Evolutionary conservation across 768 basidiomycete species (phyloP).

Genomic region (Collybia sordida): DNA sequence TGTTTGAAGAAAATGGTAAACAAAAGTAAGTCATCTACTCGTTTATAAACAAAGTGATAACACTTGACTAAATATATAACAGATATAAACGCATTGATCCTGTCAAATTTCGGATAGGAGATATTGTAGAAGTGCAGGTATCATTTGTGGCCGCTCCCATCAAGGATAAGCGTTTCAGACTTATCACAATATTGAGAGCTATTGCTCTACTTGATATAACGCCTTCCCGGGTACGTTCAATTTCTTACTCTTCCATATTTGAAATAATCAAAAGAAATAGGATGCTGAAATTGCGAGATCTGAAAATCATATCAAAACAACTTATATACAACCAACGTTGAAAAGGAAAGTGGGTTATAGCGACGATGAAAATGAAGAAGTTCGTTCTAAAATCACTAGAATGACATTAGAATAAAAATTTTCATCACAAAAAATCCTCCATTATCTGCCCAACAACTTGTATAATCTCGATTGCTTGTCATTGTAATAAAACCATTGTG

Average conservation of each 20-base stretch:
- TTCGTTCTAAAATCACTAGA: too few relatives aligned
- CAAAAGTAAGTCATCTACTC: neutral
- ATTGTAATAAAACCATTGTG: too few relatives aligned
- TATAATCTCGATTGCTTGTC: too few relatives aligned
- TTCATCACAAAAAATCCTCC: too few relatives aligned
- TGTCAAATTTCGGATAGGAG: neutral
- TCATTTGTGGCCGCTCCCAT: neutral
- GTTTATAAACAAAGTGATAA: neutral
- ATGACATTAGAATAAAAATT: too few relatives aligned
- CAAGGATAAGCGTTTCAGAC: neutral
- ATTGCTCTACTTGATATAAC: neutral
- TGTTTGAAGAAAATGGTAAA: neutral
- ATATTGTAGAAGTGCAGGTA: neutral
- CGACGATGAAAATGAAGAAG: too few relatives aligned
- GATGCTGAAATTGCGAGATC: neutral
- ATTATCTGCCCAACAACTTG: too few relatives aligned
- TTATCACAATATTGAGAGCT: neutral
- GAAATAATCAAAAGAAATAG: too few relatives aligned
- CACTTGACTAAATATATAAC: neutral
- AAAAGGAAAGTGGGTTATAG: too few relatives aligned
- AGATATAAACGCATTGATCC: neutral
- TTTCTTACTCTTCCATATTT: too few relatives aligned
- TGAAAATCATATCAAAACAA: conserved; percentile 10
- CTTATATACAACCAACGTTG: neutral
- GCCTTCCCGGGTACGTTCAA: neutral